phyloP scores from a whole-genome alignment of 179 eudicot species.

The Beta lomatogona region DNA sequence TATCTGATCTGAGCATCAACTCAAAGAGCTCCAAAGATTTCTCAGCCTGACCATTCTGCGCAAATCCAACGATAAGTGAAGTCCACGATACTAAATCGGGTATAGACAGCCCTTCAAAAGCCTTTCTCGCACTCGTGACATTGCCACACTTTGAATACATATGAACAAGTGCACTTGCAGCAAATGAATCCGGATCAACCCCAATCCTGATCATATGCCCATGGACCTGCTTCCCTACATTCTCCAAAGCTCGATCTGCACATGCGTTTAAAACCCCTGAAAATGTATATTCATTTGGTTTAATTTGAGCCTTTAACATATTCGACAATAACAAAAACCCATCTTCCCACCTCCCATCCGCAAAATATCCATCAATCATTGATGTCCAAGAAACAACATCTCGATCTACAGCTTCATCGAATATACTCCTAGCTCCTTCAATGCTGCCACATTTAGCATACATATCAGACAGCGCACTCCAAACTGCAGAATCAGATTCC shows the following conservation, averaged over 20 bases:
- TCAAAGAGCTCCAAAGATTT: conserved; percentile 67
- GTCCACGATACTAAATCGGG: conserved; percentile 84
- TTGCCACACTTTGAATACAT: conserved; percentile 83
- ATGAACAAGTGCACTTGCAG: conserved; percentile 74
- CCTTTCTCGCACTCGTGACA: conserved; percentile 50
- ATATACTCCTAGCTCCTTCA: conserved; percentile 57
- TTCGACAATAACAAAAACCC: conserved; percentile 57
- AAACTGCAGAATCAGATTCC: conserved; percentile 69
- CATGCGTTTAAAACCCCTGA: conserved; percentile 68
- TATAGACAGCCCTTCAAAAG: conserved; percentile 40
- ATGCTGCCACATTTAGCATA: conserved; percentile 79
- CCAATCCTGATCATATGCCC: conserved; percentile 60
- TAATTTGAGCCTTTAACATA: conserved; percentile 47
- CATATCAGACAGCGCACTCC: conserved; percentile 77
- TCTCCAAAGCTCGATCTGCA: conserved; percentile 58
- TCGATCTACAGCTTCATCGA: conserved; percentile 52
- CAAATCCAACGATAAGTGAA: conserved; percentile 67
- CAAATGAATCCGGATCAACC: conserved; percentile 53
- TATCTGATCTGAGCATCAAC: conserved; percentile 53
- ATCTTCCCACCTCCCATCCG: conserved; percentile 62
- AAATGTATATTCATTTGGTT: conserved; percentile 67
- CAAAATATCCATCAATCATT: conserved; percentile 71
- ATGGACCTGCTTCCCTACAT: conserved; percentile 64
- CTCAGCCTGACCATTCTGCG: conserved; percentile 65
- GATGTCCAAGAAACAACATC: conserved; percentile 81